phyloP scores from a whole-genome alignment of 768 basidiomycete species.

The Pisolithus marmoratus region DNA sequence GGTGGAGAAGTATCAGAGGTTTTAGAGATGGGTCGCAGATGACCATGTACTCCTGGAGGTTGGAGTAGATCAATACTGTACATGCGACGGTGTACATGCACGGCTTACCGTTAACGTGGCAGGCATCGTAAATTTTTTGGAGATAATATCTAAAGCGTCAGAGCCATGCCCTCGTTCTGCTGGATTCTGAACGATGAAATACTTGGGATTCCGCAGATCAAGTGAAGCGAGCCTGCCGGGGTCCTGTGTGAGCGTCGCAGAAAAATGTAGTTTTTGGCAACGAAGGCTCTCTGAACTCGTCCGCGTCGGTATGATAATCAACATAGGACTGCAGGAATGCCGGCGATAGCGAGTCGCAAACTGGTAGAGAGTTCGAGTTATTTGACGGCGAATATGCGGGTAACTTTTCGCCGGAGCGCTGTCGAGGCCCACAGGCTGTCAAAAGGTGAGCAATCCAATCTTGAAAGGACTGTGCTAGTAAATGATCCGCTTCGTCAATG shows the following conservation, averaged over 20 bases:
- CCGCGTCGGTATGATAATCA: conserved; percentile 41
- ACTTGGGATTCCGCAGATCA: conserved; percentile 72
- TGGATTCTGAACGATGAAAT: conserved; percentile 73
- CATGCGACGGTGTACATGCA: background rate
- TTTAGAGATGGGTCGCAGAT: conserved; percentile 75
- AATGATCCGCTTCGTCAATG: conserved; percentile 96
- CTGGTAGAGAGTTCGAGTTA: conserved; percentile 2
- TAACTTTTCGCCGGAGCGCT: conserved; percentile 9
- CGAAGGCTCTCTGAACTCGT: conserved; percentile 53
- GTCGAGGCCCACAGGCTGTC: conserved; percentile 54
- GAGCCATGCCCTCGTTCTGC: conserved; percentile 29
- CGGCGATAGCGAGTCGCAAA: conserved; percentile 52
- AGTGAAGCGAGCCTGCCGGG: conserved; percentile 89
- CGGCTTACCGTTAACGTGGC: conserved; percentile 59
- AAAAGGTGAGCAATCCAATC: conserved; percentile 88
- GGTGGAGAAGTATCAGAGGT: conserved; percentile 84
- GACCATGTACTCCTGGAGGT: conserved; percentile 75
- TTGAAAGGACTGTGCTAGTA: conserved; percentile 93
- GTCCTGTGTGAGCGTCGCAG: conserved; percentile 91
- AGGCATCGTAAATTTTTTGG: conserved; percentile 82
- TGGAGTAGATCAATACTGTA: background rate
- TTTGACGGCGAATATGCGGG: conserved; percentile 2
- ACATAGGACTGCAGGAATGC: conserved; percentile 36
- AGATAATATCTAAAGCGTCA: conserved; percentile 48
- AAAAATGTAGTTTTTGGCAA: conserved; percentile 96